Evolutionary conservation across 2,329 filamentous ascomycete genomes (phyloP).

Genomic region (Ophiostoma angusticollis): DNA sequence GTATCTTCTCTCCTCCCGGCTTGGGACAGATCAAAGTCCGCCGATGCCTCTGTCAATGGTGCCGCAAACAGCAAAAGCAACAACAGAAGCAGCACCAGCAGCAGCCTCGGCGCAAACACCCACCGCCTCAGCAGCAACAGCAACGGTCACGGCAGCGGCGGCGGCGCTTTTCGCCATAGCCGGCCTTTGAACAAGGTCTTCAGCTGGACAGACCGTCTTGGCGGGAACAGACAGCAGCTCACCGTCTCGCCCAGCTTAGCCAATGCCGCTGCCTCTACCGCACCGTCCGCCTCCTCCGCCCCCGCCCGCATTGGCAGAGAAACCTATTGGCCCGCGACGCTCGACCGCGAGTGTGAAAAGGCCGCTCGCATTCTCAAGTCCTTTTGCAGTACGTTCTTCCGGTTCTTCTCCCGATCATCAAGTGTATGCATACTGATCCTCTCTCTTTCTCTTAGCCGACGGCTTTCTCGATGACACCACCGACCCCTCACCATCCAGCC

Average conservation of each 20-base stretch:
- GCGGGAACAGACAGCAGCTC: constrained; percentile 6
- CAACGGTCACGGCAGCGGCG: neutral
- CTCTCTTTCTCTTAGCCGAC: constrained; percentile 49
- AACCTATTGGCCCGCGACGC: constrained; percentile 62
- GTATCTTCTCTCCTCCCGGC: constrained; percentile 32
- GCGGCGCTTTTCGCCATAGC: neutral
- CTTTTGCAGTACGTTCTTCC: constrained; percentile 68
- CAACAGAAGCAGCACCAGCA: neutral
- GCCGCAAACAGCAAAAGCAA: constrained; percentile 2
- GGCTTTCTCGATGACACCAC: constrained; percentile 38
- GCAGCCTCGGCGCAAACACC: constrained; percentile 1
- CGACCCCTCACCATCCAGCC: constrained; percentile 21
- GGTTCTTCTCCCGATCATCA: constrained; percentile 40
- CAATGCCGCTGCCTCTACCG: constrained; percentile 10
- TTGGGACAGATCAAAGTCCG: constrained; percentile 20
- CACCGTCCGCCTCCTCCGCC: constrained; percentile 51
- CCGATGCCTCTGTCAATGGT: constrained; percentile 8
- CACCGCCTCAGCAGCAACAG: constrained; percentile 5
- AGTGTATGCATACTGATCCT: no score
- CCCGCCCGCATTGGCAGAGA: constrained; percentile 65
- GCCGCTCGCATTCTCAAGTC: constrained; percentile 63
- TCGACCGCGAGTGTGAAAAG: constrained; percentile 68
- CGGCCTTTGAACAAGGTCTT: constrained; percentile 20
- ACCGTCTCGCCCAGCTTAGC: constrained; percentile 11
- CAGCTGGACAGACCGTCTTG: constrained; percentile 19